Base-by-base conservation (phyloP, 108 stramenopile genomes). In the Nitzschia putrida region DNA sequence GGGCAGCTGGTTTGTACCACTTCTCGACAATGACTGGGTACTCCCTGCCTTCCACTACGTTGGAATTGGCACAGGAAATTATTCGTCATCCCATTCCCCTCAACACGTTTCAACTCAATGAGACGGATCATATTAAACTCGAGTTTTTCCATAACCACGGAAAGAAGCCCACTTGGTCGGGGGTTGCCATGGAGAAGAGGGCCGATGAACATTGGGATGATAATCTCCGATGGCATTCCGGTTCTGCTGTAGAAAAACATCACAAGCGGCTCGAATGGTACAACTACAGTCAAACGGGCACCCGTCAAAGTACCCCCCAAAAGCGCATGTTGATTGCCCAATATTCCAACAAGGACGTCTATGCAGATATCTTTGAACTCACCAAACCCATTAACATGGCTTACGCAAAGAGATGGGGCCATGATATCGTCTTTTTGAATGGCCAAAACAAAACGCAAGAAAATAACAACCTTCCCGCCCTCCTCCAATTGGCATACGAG, bases 291-390 rank as follows among this genome's bases (percentile, higher is more conserved):
- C 22, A 13, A 21, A 56, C 20, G 16, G 45, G 45, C 1, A 49
- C 16, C 9, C 20, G 5, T 21, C 49, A 13, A n/a, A 49, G 8
- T 24, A 47, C 18, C 1, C 16, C 61, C 1, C 14, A 39, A 26
- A 61, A 61, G n/a, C 71, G 71, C 20, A 20, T 72, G 40, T 64
- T 72, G 54, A 74, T 74, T 24, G 73, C 73, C 24, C 73, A 74
- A 52, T 74, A 66, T 41, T 66, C 73, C 24, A 63, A 63, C 11
- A 25, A 41, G 21, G 73, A 47, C 37, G 65, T 51, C 20, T 74
- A 47, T 45, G 56, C 56, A 16, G 6, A 49, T 39, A 57, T 74
- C 12, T 53, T 66, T 22, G 43, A 57, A 40, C 29, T 44, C 25
- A 63, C 63, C 9, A 53, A 58, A 26, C 73, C 65, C 9, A 53